Base-by-base conservation (phyloP, 148 eudicot genomes). In the Chenopodium formosanum region DNA sequence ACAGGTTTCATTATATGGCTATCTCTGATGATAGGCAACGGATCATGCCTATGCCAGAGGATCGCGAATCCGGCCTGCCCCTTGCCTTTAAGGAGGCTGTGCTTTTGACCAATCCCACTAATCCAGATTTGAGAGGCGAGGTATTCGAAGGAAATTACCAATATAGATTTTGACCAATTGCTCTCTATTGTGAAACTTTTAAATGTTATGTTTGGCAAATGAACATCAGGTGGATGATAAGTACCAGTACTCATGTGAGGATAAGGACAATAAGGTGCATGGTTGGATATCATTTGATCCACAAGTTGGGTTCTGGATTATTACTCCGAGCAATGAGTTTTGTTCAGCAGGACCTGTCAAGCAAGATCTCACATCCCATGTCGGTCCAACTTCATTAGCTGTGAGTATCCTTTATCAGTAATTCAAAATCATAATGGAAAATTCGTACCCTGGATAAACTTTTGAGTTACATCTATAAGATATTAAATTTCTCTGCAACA, bases 1-100 rank as follows among this genome's bases (percentile, higher is more conserved):
- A 37, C 84, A 94, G 98, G 88, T 94, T 94, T 77, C 88, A 82
- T 60, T 94, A 94, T 81, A 92, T 94, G 97, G 94, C 93, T 4
- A 74, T 94, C 32, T 89, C 98, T 0, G 94, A 94, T 81, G 83
- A 84, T 3, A 86, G 81, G 74, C 97, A 94, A 83, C 76, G 90
- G 70, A 44, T 85, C 44, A 94, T 94, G 98, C 98, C 98, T 66
- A 83, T 84, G 70, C 79, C 81, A 20, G 10, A 62, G 16, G 98
- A 94, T 69, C 86, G 96, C 1, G 81, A 53, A 5, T 71, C 66
- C 8, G 93, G 89, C 27, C 46, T 80, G 37, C 73, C 82, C n/a
- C 90, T 90, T 46, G 91, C 78, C 44, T 89, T 76, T n/a, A 85
- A 85, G 78, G 93, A 90, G 67, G 93, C 93, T 31, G 93, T 90